Percentiles rank a stretch among this genome's conserved stretches.
Evolutionary conservation across 305 asterid species (phyloP).

Genomic region (Coffea humblotiana): DNA sequence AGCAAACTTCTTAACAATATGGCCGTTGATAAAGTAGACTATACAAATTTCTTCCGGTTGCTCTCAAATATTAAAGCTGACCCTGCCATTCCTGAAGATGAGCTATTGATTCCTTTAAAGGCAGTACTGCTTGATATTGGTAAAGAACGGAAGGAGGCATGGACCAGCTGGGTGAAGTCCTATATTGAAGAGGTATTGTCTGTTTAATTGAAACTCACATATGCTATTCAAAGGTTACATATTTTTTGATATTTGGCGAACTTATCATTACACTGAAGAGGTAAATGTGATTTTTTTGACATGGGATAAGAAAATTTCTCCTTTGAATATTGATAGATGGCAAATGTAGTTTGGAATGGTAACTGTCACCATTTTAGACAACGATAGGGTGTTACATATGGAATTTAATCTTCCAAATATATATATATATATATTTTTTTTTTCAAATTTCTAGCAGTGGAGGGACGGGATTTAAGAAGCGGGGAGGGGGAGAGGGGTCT

Average conservation of each 20-base stretch:
- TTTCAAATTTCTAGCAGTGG: too few species aligned
- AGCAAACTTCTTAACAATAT: slow-evolving; percentile 88
- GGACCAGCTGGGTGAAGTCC: slow-evolving; percentile 83
- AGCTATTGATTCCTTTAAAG: slow-evolving; percentile 71
- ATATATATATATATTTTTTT: too few species aligned
- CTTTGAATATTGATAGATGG: neutral
- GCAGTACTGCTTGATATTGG: slow-evolving; percentile 90
- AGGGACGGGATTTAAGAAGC: too few species aligned
- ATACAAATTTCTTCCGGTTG: slow-evolving; percentile 91
- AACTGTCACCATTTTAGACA: too few species aligned
- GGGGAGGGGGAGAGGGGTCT: too few species aligned
- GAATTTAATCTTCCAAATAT: neutral
- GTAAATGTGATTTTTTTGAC: neutral
- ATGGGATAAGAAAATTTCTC: too few species aligned
- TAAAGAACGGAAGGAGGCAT: slow-evolving; percentile 87
- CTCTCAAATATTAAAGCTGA: slow-evolving; percentile 87
- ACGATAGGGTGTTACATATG: neutral
- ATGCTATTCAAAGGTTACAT: neutral
- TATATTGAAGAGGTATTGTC: slow-evolving; percentile 75
- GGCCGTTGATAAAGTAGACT: slow-evolving; percentile 97
- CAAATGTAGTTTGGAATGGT: neutral
- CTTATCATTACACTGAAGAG: too few species aligned
- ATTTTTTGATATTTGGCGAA: too few species aligned
- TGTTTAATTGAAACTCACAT: neutral
- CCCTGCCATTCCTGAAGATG: slow-evolving; percentile 53